Evolutionary conservation across 805 yeast species (phyloP), one percentile per base, ranked within the genome.

Genomic region (Sungouiozyma ichnusensis): DNA sequence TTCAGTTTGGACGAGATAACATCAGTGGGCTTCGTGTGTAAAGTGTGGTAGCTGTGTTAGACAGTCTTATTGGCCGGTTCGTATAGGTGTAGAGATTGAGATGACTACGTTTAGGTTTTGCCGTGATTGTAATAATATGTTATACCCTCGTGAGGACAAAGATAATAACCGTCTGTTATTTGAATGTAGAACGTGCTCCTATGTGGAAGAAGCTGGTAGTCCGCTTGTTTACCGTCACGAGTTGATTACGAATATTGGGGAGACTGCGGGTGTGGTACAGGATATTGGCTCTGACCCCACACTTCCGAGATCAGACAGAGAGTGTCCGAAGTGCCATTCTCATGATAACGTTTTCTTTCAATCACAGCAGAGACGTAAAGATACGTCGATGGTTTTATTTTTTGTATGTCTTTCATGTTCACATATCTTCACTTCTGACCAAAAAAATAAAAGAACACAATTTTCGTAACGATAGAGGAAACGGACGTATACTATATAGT

Each of bases 201-300:
- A 90, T 64, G 85, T 94, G 3, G 97, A 92, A 63, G 74, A 83
- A 48, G 96, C 97, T 0, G 87, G 80, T 43, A 76, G 83, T 51
- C 81, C 95, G 27, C 76, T 82, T 58, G 95, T 92, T 33, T 86
- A 85, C 62, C 73, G 97, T 51, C 94, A 92, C 62, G 97, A 92
- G 66, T 73, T 90, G 65, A 82, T 86, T 50, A 77, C 97, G 13
- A 82, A 84, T 54, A 85, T 90, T 49, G 95, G 67, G 57, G 97
- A 85, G 59, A 90, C 96, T 2, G 97, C 97, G 1, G 97, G 97
- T 54, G 95, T 85, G 41, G 95, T 92, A 33, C 88, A 85, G 60
- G 97, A 90, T 62, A 84, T 92, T 50, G 97, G 96, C 1, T 72
- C 81, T 18, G 99, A 92, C 64, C 97, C 97, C n/a, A 92, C 98